Evolutionary conservation across 1,284 basidiomycete genomes (phyloP), one percentile per base, ranked within the genome.

Genomic region (Irpex sp.): DNA sequence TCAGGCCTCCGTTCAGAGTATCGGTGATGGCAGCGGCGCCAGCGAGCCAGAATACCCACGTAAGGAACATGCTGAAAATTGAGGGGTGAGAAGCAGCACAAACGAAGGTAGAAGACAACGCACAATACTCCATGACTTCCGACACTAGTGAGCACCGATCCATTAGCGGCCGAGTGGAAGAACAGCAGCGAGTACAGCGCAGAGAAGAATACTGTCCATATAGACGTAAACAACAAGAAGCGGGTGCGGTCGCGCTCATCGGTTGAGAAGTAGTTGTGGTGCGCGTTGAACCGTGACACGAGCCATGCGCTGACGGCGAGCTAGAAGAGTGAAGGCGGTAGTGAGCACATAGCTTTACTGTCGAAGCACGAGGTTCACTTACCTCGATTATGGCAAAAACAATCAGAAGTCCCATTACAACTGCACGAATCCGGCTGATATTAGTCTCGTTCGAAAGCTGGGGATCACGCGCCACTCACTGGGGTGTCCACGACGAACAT

Each of bases 261-360:
- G 17, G 67, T 67, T 61, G 69, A 81, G 62, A 77, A 78, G 71
- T 77, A 84, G 76, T 89, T 83, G 74, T 85, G 79, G 66, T 82
- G 76, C 36, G 68, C 59, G 71, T 86, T 83, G 75, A 82, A 92
- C 59, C 76, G 78, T 8, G 85, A 75, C 9, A 80, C 80, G 49
- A 93, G 80, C 84, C 88, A 93, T 31, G 89, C 84, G 4, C 89
- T 81, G 64, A 91, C 82, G 17, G 84, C 76, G 65, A 90, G 79
- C 88, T 90, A 65, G 35, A 49, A 54, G 50, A 36, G 26, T n/a
- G 3, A 57, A 33, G 37, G 1, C 19, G 5, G 26, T 26, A 4
- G 26, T 26, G 26, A 26, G 26, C 26, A 26, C 4, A 43, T 15
- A 43, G 15, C 39, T 43, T 43, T 15, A 43, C 15, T 47, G 8